phyloP scores from a whole-genome alignment of 1,139 yeast genomes.

The Lodderomyces jiufengensis region DNA sequence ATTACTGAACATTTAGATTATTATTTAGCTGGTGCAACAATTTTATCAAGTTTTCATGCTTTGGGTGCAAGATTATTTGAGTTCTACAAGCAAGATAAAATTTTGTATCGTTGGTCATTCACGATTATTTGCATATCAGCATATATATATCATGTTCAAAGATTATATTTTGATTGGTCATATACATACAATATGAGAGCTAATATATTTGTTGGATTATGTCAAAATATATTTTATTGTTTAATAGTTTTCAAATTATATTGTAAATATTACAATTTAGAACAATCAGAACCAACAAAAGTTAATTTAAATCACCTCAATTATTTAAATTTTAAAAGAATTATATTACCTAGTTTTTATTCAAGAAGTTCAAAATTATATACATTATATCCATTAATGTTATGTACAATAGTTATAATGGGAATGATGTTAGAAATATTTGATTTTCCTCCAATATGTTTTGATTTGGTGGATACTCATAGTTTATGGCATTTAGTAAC shows the following conservation, averaged over 20 bases:
- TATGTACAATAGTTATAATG: slow-evolving; percentile 49
- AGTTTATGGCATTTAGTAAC: slow-evolving; percentile 88
- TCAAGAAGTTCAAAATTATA: slow-evolving; percentile 37
- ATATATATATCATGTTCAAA: slow-evolving; percentile 60
- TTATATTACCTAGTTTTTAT: slow-evolving; percentile 34
- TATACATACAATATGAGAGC: slow-evolving; percentile 94
- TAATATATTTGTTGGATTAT: slow-evolving; percentile 70
- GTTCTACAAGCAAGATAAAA: slow-evolving; percentile 42
- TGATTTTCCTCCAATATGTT: slow-evolving; percentile 74
- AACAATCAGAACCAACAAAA: slow-evolving; percentile 11
- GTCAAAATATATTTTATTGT: slow-evolving; percentile 57
- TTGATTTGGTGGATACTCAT: slow-evolving; percentile 80
- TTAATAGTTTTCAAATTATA: slow-evolving; percentile 33
- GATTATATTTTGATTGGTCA: slow-evolving; percentile 75
- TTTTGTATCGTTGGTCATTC: slow-evolving; percentile 27
- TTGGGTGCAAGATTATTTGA: slow-evolving; percentile 56
- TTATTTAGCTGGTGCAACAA: slow-evolving; percentile 89
- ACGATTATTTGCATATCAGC: slow-evolving; percentile 42
- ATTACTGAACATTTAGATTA: slow-evolving; percentile 85
- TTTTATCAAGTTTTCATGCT: slow-evolving; percentile 71
- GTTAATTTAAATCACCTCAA: slow-evolving; percentile 21
- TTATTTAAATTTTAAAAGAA: slow-evolving; percentile 21
- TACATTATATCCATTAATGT: slow-evolving; percentile 40
- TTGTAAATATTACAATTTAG: slow-evolving; percentile 28
- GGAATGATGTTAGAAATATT: slow-evolving; percentile 88